Evolutionary conservation across 2,329 filamentous ascomycete genomes (phyloP).

Genomic region (Fusarium coicis): DNA sequence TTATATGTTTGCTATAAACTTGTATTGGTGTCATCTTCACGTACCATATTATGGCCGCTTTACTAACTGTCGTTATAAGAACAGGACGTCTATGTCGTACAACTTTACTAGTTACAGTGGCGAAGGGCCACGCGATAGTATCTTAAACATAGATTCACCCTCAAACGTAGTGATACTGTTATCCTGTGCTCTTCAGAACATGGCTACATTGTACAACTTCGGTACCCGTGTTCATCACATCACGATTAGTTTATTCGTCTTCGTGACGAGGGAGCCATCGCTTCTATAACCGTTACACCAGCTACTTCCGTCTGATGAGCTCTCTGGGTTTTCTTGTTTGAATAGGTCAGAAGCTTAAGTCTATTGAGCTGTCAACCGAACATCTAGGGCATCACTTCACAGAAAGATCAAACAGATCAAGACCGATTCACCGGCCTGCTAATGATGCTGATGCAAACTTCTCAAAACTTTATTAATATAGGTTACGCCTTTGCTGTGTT

Average conservation of each 20-base stretch:
- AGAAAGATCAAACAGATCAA: background rate
- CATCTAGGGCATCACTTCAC: fast-evolving
- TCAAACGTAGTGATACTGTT: fast-evolving
- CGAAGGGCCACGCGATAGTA: fast-evolving
- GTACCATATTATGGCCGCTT: too few relatives aligned
- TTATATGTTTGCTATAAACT: too few relatives aligned
- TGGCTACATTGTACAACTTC: background rate
- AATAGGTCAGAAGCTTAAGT: too few relatives aligned
- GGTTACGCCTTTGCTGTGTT: fast-evolving
- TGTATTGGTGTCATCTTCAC: too few relatives aligned
- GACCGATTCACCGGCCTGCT: background rate
- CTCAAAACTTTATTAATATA: fast-evolving
- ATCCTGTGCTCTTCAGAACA: background rate
- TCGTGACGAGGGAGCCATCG: background rate
- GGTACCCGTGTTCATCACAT: background rate
- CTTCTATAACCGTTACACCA: fast-evolving
- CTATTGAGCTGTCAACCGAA: background rate
- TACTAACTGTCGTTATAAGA: too few relatives aligned
- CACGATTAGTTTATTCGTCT: background rate
- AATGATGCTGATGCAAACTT: too few relatives aligned
- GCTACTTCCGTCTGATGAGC: fast-evolving
- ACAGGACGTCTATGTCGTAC: background rate
- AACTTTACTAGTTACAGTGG: fast-evolving
- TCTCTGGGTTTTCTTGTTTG: fast-evolving
- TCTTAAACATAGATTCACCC: fast-evolving